phyloP scores from a whole-genome alignment of 371 early-diverging fungal genomes.

The Mucor mucedo region DNA sequence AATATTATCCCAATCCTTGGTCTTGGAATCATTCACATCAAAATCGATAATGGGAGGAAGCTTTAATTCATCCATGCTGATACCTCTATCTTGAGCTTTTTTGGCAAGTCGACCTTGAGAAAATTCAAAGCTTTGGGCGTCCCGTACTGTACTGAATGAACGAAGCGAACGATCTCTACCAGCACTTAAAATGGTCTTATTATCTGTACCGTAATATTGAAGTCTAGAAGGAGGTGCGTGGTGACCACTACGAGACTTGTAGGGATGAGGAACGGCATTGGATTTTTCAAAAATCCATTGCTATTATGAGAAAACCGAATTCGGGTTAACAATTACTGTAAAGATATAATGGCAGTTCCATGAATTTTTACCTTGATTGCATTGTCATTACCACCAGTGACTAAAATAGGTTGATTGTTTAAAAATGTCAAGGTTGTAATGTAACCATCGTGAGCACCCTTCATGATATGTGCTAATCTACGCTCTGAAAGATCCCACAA shows the following conservation, averaged over 20 bases:
- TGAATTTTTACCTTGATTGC: conserved; percentile 71
- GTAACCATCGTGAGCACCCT: conserved; percentile 82
- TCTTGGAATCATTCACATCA: conserved; percentile 65
- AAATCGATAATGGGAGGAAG: conserved; percentile 77
- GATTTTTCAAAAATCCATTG: conserved; percentile 94
- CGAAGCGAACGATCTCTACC: conserved; percentile 87
- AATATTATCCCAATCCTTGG: conserved; percentile 91
- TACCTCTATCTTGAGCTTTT: conserved; percentile 64
- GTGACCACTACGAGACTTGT: conserved; percentile 88
- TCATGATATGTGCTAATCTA: conserved; percentile 74
- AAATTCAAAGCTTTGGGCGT: conserved; percentile 81
- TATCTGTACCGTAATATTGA: conserved; percentile 75
- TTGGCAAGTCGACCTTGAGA: conserved; percentile 76
- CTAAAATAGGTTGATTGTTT: conserved; percentile 80
- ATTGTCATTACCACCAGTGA: conserved; percentile 92
- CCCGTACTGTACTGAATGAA: conserved; percentile 81
- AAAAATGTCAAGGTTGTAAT: conserved; percentile 82
- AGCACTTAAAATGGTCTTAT: conserved; percentile 73
- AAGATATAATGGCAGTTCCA: too few species aligned
- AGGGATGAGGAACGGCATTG: conserved; percentile 79
- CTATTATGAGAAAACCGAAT: conserved; percentile 31
- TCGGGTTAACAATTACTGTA: neutral
- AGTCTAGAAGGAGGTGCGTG: conserved; percentile 83
- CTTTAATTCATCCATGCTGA: conserved; percentile 69
- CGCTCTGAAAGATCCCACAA: conserved; percentile 91